Evolutionary conservation across 2,329 filamentous ascomycete genomes (phyloP), one percentile per base, ranked within the genome.

Genomic region (Juglanconis sp.): DNA sequence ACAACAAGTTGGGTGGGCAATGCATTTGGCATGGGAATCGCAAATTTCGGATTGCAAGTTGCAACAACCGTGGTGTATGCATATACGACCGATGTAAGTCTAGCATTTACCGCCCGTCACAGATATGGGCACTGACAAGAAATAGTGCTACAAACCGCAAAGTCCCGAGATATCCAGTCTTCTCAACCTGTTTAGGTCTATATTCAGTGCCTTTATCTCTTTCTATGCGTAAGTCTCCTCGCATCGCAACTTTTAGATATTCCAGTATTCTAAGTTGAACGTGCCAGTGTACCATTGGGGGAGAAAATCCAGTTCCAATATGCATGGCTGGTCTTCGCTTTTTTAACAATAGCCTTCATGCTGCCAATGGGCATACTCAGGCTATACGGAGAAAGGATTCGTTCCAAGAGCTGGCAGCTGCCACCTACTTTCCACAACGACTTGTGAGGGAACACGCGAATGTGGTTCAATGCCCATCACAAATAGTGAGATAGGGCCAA

Each of bases 1-100:
- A 69, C 66, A 17, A 69, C 69, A 9, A 65, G 69, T 38, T 74
- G 71, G 70, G 64, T 68, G n/a, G 72, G 71, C 1, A 67, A 70
- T 5, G 71, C 71, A 1, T 66, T 76, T 44, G 74, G 73, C 5
- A 75, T 76, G 63, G 71, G 67, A 0, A 72, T 74, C 44, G 70
- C 70, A 5, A 68, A 67, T 52, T 67, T 71, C 52, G 73, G 73
- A 13, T 60, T 74, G 35, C 73, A 76, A 61, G 70, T 74, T 48
- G 68, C 71, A 7, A 71, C 69, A 4, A 75, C 73, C 3, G 69
- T 71, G 5, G 67, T 69, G 6, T 75, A 72, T 59, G 67, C 72
- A 6, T 75, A 75, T 57, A 67, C 64, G 10, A 73, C 67, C 6
- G 71, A 76, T 57, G 69, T 64, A 51, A 50, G 63, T 55, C 24